Evolutionary conservation across 495 filamentous ascomycete species (phyloP), one percentile per base, ranked within the genome.

Genomic region (Xylaria sp.): DNA sequence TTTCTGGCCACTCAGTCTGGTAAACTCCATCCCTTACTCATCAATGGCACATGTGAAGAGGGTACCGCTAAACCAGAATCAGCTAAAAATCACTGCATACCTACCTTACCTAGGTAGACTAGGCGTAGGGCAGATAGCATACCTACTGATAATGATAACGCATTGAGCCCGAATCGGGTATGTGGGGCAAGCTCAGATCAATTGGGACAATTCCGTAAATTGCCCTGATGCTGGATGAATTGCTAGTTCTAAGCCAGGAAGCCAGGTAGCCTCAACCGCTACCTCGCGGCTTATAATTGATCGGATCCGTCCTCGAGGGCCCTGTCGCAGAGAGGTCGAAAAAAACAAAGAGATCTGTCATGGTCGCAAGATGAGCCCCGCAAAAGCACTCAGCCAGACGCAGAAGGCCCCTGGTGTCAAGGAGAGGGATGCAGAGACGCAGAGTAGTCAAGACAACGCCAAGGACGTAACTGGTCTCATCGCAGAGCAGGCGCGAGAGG

Each of bases 401-500:
- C 59, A 68, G 26, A 61, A 26, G 64, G 67, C 71, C 44, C 26
- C 41, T 26, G 65, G 33, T 35, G 68, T 71, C 44, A 61, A 66
- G 11, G 53, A 72, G 7, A 70, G 35, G 21, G 37, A 37, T 24
- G 19, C 46, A 63, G 68, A 70, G 41, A 52, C 68, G 41, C 64
- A 41, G 65, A 59, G 35, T 61, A 46, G 66, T 41, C 33, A 44
- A 44, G 74, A n/a, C n/a, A n/a, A n/a, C n/a, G n/a, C 68, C 31
- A 71, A 40, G 3, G n/a, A 53, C 44, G 52, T 50, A 69, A 26
- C 67, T 66, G 17, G 59, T 55, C 43, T 80, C 17, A 58, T 76
- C 31, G 68, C 77, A 7, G 75, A 77, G 33, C 78, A 80, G 70
- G 69, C 76, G 43, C 52, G 65, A n/a, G 86, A 88, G 58, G 80